Conservation (phyloP, 805 yeast species). For the Saturnispora bothae region DNA sequence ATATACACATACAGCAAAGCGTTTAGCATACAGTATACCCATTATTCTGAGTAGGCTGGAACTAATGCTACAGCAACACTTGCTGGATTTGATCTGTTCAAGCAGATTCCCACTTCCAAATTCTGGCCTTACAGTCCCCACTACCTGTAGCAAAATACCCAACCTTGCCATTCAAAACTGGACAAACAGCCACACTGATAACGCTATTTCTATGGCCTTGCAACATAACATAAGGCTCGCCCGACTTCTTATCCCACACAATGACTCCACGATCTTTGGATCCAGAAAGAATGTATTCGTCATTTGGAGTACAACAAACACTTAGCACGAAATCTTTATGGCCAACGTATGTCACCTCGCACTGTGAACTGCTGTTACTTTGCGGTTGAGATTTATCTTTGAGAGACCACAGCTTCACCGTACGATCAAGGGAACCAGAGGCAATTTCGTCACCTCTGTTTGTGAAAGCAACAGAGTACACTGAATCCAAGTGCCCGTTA, state of each 20-base stretch:
- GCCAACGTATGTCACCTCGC: constrained; percentile 89
- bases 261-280: constrained; percentile 96
- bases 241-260: constrained; percentile 89
- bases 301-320: constrained; percentile 90
- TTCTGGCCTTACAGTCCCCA: constrained; percentile 95
- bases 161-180: constrained; percentile 64
- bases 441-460: constrained; percentile 87
- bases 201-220: constrained; percentile 97
- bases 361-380: constrained; percentile 36
- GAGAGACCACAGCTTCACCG: constrained; percentile 92
- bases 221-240: constrained; percentile 87
- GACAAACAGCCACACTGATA: constrained; percentile 85
- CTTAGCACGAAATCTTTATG: constrained; percentile 93
- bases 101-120: constrained; percentile 69
- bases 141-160: constrained; percentile 91
- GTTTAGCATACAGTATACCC: too few species aligned
- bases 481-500: constrained; percentile 94
- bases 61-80: too few species aligned
- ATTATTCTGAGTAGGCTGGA: too few species aligned
- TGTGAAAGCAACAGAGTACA: constrained; percentile 88
- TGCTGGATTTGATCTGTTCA: neutral
- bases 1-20: too few species aligned
- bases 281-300: constrained; percentile 83
- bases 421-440: constrained; percentile 89
- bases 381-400: constrained; percentile 44